Evolutionary conservation across 305 asterid species (phyloP).

Genomic region (Fraxinus greggii): DNA sequence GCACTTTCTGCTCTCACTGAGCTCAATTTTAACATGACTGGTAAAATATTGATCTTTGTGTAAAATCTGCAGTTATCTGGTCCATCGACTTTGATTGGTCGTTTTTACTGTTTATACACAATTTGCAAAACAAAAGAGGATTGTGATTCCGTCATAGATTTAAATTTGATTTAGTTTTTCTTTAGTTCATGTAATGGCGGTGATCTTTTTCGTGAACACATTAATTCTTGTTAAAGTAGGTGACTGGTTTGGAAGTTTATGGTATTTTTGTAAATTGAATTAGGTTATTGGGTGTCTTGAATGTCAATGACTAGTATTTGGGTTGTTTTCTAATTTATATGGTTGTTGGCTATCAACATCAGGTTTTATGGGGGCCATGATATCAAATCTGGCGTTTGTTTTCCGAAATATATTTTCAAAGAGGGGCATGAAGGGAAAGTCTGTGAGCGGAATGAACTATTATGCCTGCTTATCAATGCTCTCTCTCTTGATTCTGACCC

Average conservation of each 20-base stretch:
- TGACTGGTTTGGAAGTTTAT: slow-evolving; percentile 12
- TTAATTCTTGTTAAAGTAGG: slow-evolving; percentile 29
- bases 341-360: slow-evolving; percentile 34
- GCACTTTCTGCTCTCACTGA: slow-evolving; percentile 83
- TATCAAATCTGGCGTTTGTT: slow-evolving; percentile 54
- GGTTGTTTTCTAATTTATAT: slow-evolving; percentile 25
- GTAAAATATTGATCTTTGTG: slow-evolving; percentile 31
- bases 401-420: slow-evolving; percentile 55
- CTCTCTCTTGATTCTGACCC: slow-evolving; percentile 79
- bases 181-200: background rate
- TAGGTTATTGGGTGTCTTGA: slow-evolving; percentile 22
- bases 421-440: slow-evolving; percentile 76
- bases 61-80: background rate
- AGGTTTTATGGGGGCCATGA: slow-evolving; percentile 62
- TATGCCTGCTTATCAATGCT: slow-evolving; percentile 84
- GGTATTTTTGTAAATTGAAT: slow-evolving; percentile 10
- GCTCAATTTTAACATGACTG: slow-evolving; percentile 91
- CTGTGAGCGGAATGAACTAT: slow-evolving; percentile 94
- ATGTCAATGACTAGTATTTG: slow-evolving; percentile 2
- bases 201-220: slow-evolving; percentile 7
- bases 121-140: background rate
- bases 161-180: background rate
- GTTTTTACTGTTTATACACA: background rate
- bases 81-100: background rate
- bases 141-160: too few relatives aligned